These are phyloP conservation scores for Fusarium solani-melongenae DNA, from an alignment of 2,329 filamentous ascomycete genomes.

Conservation along the genomic window DNA sequence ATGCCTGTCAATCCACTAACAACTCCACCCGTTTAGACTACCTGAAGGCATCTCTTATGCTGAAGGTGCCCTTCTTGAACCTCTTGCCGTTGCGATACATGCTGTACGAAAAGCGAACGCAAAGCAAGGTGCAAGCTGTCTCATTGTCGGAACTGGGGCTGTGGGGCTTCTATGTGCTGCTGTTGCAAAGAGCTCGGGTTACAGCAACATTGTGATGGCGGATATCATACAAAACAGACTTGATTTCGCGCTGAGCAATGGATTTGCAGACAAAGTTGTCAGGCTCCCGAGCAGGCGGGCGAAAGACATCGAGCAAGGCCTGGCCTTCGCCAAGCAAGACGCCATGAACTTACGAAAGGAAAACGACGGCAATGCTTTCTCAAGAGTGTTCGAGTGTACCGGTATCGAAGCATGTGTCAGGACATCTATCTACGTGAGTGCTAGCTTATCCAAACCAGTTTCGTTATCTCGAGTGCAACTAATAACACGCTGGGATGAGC, in stretches of 20 bases:
- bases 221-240: constrained; percentile 9
- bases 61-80: constrained; percentile 8
- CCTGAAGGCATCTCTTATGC: background rate
- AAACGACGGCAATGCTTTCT: background rate
- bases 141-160: constrained; percentile 3
- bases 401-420: constrained; percentile 8
- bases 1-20: too few relatives aligned
- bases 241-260: constrained; percentile 1
- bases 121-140: background rate
- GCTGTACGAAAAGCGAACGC: background rate
- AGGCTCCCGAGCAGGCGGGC: background rate
- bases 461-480: too few relatives aligned
- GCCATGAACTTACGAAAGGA: background rate
- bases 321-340: background rate
- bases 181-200: background rate
- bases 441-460: too few relatives aligned
- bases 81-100: constrained; percentile 5
- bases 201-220: background rate
- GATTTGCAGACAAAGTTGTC: background rate
- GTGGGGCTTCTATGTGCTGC: constrained; percentile 13
- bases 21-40: background rate
- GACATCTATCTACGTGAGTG: constrained; percentile 6
- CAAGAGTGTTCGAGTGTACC: constrained; percentile 11
- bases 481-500: background rate
- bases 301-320: background rate